Conservation (phyloP, 108 stramenopile genomes). For the Nitzschia sp. region DNA sequence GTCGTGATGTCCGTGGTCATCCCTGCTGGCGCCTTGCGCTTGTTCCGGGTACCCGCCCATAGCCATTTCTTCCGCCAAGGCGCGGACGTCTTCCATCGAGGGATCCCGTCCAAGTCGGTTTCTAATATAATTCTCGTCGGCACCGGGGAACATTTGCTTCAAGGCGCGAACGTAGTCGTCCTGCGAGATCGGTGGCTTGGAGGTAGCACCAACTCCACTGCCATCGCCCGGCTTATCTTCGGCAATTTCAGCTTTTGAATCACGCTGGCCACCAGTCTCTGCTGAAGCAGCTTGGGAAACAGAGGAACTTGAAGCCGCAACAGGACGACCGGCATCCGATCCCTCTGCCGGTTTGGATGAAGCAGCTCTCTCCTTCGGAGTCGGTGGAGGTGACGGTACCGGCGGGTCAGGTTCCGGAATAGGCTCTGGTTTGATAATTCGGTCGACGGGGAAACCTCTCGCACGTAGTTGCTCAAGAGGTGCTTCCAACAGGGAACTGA, state of each 20-base stretch:
- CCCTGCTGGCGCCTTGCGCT: not conserved
- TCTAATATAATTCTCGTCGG: constrained; percentile 42
- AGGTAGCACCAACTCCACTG: not conserved
- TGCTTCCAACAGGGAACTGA: constrained; percentile 69
- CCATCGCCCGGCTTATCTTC: not conserved
- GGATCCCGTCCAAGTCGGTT: constrained; percentile 60
- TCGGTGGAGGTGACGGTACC: not conserved
- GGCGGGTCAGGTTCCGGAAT: constrained; percentile 25
- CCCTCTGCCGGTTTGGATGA: not conserved
- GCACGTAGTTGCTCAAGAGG: constrained; percentile 67
- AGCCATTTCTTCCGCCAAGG: constrained; percentile 62
- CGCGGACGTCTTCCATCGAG: constrained; percentile 53
- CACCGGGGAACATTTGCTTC: constrained; percentile 72
- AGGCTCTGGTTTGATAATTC: constrained; percentile 56
- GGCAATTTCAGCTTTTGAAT: not conserved
- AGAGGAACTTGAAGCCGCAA: not conserved
- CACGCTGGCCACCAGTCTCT: too few species aligned
- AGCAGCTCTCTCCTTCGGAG: not conserved
- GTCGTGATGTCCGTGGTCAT: not conserved
- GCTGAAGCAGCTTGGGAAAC: not conserved
- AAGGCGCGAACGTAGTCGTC: constrained; percentile 49
- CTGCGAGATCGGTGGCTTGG: not conserved
- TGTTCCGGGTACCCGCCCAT: constrained; percentile 30
- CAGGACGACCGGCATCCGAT: not conserved
- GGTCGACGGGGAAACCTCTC: constrained; percentile 77